These are phyloP conservation scores for Aspergillus pseudoglaucus DNA, from an alignment of 2,329 filamentous ascomycete genomes.

Conservation along the genomic window DNA sequence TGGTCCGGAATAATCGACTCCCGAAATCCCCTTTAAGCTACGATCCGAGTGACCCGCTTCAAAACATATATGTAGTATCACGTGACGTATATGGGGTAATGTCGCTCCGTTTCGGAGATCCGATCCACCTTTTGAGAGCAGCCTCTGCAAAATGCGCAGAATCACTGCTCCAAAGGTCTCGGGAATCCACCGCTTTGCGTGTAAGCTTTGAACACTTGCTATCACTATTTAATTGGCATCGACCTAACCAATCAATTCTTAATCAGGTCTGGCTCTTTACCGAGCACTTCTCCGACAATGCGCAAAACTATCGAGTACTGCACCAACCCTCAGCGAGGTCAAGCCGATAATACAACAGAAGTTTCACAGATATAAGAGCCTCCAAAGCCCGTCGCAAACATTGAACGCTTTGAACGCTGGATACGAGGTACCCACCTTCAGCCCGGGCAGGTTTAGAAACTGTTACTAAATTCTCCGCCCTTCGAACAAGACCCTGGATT, in stretches of 20 bases:
- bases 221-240: not conserved
- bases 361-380: slow-evolving; percentile 32
- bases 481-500: slow-evolving; percentile 29
- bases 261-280: slow-evolving; percentile 39
- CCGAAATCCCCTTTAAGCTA: no score
- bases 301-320: slow-evolving; percentile 19
- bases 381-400: slow-evolving; percentile 35
- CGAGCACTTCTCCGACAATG: slow-evolving; percentile 41
- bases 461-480: slow-evolving; percentile 1
- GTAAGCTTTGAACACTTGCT: slow-evolving; percentile 20
- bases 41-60: no score
- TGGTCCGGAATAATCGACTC: no score
- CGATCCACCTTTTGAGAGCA: not conserved
- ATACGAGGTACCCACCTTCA: slow-evolving; percentile 28
- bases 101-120: not conserved
- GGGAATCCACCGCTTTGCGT: slow-evolving; percentile 40
- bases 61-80: slow-evolving; percentile 6
- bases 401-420: slow-evolving; percentile 36
- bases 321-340: slow-evolving; percentile 17
- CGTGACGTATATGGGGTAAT: slow-evolving; percentile 5
- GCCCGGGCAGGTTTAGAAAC: not conserved
- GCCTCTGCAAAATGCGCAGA: slow-evolving; percentile 30
- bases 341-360: slow-evolving; percentile 27
- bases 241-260: slow-evolving; percentile 1
- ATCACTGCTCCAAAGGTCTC: slow-evolving; percentile 27